Evolutionary conservation across 345 rosid species (phyloP).

Genomic region (Isatis tinctoria): DNA sequence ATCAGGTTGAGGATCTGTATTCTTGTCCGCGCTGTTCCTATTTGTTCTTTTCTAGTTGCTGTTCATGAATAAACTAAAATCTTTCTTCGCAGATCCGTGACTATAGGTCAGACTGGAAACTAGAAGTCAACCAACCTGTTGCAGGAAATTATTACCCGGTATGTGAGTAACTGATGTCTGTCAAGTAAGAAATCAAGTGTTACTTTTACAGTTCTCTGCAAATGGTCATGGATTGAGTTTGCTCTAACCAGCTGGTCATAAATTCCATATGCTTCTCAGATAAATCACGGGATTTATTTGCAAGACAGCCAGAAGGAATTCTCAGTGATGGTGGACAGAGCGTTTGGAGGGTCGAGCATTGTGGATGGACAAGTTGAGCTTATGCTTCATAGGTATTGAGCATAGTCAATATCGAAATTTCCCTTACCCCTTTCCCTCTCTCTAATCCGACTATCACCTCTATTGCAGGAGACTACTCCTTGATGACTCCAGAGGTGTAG

Average conservation of each 20-base stretch:
- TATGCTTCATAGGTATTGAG: slow-evolving; percentile 82
- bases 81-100: slow-evolving; percentile 71
- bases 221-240: slow-evolving; percentile 20
- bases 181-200: not conserved
- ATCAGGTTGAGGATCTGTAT: not conserved
- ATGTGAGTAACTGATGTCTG: slow-evolving; percentile 26
- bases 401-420: not conserved
- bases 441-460: slow-evolving; percentile 23
- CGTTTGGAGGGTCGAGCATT: slow-evolving; percentile 87
- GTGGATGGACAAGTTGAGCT: slow-evolving; percentile 93
- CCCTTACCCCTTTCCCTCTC: not conserved
- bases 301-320: slow-evolving; percentile 72
- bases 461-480: slow-evolving; percentile 75
- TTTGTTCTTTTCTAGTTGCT: not conserved
- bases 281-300: slow-evolving; percentile 83
- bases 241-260: not conserved
- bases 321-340: slow-evolving; percentile 87
- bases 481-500: slow-evolving; percentile 93
- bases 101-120: slow-evolving; percentile 85
- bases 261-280: slow-evolving; percentile 40
- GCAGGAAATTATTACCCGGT: slow-evolving; percentile 98
- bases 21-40: not conserved
- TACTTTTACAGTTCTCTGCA: slow-evolving; percentile 9
- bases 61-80: not conserved
- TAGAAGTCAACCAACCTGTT: slow-evolving; percentile 85